These are phyloP conservation scores for Kalmusia sp. DNA, from an alignment of 2,329 filamentous ascomycete genomes.

Conservation along the genomic window DNA sequence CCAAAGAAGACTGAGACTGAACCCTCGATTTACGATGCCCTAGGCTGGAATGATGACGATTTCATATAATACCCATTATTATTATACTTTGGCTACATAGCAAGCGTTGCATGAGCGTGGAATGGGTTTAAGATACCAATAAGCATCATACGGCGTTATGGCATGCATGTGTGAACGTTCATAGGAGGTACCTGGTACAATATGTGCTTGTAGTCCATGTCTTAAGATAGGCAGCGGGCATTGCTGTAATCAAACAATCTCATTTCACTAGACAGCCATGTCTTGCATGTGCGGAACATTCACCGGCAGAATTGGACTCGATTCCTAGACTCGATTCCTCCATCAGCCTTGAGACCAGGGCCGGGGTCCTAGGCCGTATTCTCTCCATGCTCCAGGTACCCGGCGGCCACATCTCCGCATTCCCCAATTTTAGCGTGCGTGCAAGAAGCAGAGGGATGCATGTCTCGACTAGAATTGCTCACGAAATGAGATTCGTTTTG, in stretches of 20 bases:
- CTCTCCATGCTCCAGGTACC: neutral
- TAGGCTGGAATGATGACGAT: slow-evolving; percentile 53
- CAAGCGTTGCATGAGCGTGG: slow-evolving; percentile 24
- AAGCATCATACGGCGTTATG: slow-evolving; percentile 23
- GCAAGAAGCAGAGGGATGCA: neutral
- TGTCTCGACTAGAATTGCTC: too few species aligned
- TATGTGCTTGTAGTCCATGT: neutral
- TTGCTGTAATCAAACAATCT: slow-evolving; percentile 5
- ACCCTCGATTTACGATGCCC: slow-evolving; percentile 48
- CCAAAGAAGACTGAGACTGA: slow-evolving; percentile 21
- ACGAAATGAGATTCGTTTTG: too few species aligned
- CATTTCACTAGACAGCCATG: neutral
- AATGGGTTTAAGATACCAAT: neutral
- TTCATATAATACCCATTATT: slow-evolving; percentile 19
- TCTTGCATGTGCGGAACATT: neutral
- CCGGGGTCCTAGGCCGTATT: neutral
- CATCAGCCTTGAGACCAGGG: neutral
- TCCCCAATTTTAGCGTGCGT: neutral
- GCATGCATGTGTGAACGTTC: neutral
- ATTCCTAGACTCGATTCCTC: too few species aligned
- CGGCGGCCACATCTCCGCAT: neutral
- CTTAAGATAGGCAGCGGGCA: slow-evolving; percentile 4
- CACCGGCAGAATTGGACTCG: neutral
- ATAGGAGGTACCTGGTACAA: neutral
- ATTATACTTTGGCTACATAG: slow-evolving; percentile 38